Evolutionary conservation across 2,329 filamentous ascomycete genomes (phyloP).

Genomic region (Hypoxylon sp.): DNA sequence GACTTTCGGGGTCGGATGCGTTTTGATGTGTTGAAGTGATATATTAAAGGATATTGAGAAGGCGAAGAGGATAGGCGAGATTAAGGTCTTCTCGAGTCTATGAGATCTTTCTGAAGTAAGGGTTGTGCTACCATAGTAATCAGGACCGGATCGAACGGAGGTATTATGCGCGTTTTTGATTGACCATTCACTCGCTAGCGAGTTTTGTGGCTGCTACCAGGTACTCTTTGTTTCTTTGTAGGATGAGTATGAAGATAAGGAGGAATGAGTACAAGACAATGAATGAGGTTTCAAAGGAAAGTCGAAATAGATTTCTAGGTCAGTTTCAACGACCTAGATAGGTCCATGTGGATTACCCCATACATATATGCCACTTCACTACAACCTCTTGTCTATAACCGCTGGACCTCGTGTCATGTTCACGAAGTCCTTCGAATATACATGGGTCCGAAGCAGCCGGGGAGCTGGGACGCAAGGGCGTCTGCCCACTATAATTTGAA

Average conservation of each 20-base stretch:
- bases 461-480: too few species aligned
- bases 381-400: slow-evolving; percentile 7
- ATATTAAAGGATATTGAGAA: not conserved
- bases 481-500: too few species aligned
- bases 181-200: too few species aligned
- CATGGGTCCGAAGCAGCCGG: slow-evolving; percentile 11
- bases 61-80: not conserved
- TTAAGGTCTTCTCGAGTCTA: not conserved
- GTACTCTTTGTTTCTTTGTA: too few species aligned
- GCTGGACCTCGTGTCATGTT: slow-evolving; percentile 8
- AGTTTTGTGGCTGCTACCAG: too few species aligned
- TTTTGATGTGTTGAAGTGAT: too few species aligned
- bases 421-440: slow-evolving; percentile 10
- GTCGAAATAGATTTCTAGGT: too few species aligned
- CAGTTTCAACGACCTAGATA: not conserved
- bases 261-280: not conserved
- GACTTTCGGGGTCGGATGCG: too few species aligned
- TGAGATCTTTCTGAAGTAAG: too few species aligned
- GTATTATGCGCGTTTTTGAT: too few species aligned
- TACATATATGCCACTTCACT: slow-evolving; percentile 8
- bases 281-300: not conserved
- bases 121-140: too few species aligned
- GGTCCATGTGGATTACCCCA: not conserved
- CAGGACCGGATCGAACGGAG: not conserved
- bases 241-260: too few species aligned